These are phyloP conservation scores for Phytophthora fragariae DNA, from an alignment of 352 stramenopile genomes.

Conservation along the genomic window DNA sequence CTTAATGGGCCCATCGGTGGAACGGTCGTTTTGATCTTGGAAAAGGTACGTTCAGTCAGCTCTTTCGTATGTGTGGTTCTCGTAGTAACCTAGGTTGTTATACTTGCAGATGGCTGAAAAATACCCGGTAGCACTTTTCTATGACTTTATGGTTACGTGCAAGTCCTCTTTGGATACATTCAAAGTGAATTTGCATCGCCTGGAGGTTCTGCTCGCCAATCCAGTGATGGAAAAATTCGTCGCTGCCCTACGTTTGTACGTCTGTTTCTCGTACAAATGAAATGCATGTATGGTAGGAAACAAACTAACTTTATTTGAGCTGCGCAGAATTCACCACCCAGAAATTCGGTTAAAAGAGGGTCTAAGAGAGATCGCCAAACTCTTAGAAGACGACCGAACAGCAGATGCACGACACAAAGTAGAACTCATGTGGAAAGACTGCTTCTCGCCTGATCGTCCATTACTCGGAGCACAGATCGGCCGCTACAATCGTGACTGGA, in stretches of 20 bases:
- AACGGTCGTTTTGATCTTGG: constrained; percentile 67
- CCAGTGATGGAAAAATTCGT: constrained; percentile 87
- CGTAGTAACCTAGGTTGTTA: constrained; percentile 16
- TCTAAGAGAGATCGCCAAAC: constrained; percentile 66
- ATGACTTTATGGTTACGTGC: constrained; percentile 83
- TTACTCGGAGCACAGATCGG: constrained; percentile 70
- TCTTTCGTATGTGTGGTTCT: neutral
- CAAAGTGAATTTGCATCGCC: constrained; percentile 58
- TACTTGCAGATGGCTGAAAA: constrained; percentile 66
- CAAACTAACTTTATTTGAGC: constrained; percentile 21
- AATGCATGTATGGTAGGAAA: neutral
- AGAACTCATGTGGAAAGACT: constrained; percentile 64
- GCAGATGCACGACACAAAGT: constrained; percentile 44
- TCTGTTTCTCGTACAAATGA: neutral
- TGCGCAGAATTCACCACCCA: constrained; percentile 75
- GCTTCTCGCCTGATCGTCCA: constrained; percentile 59
- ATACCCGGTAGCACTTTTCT: constrained; percentile 81
- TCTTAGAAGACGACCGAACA: constrained; percentile 61
- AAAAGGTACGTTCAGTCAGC: constrained; percentile 60
- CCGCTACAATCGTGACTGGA: constrained; percentile 84
- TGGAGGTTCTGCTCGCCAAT: constrained; percentile 66
- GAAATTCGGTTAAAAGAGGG: constrained; percentile 86
- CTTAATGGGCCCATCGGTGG: constrained; percentile 61
- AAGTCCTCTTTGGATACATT: constrained; percentile 40
- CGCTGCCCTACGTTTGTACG: constrained; percentile 73